phyloP scores from a whole-genome alignment of 1,284 basidiomycete genomes.

The Phlebopus sp. region DNA sequence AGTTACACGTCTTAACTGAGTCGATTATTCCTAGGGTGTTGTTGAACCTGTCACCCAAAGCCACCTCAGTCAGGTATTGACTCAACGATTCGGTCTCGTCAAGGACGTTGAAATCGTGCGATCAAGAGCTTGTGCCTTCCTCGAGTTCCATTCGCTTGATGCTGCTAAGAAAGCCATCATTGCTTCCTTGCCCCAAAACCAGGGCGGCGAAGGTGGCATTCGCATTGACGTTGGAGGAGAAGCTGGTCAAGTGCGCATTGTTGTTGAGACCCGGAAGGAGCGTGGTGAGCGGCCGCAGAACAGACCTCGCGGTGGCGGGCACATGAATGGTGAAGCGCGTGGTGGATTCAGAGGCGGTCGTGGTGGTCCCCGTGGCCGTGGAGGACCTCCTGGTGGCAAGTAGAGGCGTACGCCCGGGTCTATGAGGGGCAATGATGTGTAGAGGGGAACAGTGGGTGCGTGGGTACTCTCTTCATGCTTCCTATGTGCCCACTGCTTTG shows the following conservation, averaged over 20 bases:
- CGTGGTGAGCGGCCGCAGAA: conserved; percentile 66
- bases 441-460: neutral
- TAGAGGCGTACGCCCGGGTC: conserved; percentile 6
- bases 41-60: conserved; percentile 69
- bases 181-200: conserved; percentile 57
- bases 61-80: conserved; percentile 59
- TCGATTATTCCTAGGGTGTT: conserved; percentile 49
- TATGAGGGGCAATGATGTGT: neutral
- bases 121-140: conserved; percentile 89
- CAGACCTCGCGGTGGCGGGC: conserved; percentile 47
- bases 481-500: too few relatives aligned
- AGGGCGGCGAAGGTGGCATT: conserved; percentile 89
- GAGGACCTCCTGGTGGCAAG: conserved; percentile 26
- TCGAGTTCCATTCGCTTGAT: conserved; percentile 83
- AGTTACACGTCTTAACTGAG: conserved; percentile 4
- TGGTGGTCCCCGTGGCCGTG: conserved; percentile 37
- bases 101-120: conserved; percentile 90
- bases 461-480: neutral
- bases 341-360: conserved; percentile 36
- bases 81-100: conserved; percentile 77
- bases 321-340: conserved; percentile 40
- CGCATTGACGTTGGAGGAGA: conserved; percentile 62
- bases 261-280: conserved; percentile 89
- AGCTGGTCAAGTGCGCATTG: conserved; percentile 55
- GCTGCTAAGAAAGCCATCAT: conserved; percentile 83